These are phyloP conservation scores for Geosmithia morbida DNA, from an alignment of 2,329 filamentous ascomycete species.

Conservation along the genomic window DNA sequence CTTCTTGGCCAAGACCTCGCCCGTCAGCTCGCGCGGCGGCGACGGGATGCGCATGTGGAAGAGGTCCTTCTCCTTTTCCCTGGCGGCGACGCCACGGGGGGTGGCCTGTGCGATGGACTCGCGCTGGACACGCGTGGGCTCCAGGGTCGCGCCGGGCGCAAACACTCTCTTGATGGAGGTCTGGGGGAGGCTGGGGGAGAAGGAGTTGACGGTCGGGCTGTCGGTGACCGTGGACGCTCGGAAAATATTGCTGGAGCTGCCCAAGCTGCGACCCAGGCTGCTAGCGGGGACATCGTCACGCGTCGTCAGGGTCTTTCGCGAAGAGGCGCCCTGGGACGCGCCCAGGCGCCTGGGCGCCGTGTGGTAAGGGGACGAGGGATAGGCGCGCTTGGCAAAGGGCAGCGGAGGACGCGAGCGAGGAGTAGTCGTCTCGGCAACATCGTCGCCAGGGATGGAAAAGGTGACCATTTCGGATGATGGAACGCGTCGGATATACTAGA, in stretches of 20 bases:
- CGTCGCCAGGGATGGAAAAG: slow-evolving; percentile 21
- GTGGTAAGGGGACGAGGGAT: slow-evolving; percentile 20
- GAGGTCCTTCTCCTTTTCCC: slow-evolving; percentile 32
- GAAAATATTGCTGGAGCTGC: slow-evolving; percentile 26
- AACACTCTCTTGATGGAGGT: slow-evolving; percentile 33
- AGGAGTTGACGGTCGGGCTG: slow-evolving; percentile 17
- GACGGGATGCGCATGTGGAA: slow-evolving; percentile 45
- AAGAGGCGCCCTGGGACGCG: slow-evolving; percentile 21
- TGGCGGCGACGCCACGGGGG: slow-evolving; percentile 33
- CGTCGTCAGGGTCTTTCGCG: slow-evolving; percentile 18
- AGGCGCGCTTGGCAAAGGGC: slow-evolving; percentile 27
- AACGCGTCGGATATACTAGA: background rate
- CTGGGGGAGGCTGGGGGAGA: slow-evolving; percentile 29
- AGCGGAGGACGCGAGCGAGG: slow-evolving; percentile 23
- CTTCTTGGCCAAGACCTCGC: slow-evolving; percentile 36
- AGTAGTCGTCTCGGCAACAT: slow-evolving; percentile 17
- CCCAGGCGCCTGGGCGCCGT: slow-evolving; percentile 16
- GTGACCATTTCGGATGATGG: slow-evolving; percentile 18
- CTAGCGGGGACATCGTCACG: slow-evolving; percentile 20
- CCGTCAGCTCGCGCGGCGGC: slow-evolving; percentile 39
- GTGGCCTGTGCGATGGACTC: slow-evolving; percentile 27
- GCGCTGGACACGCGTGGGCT: slow-evolving; percentile 24
- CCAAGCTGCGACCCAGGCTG: slow-evolving; percentile 19
- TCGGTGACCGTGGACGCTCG: slow-evolving; percentile 21
- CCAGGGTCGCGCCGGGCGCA: slow-evolving; percentile 27